Percentiles rank a stretch among this genome's conserved stretches.
Conservation (phyloP, 805 yeast genomes). For the Hanseniaspora mollemarum region DNA sequence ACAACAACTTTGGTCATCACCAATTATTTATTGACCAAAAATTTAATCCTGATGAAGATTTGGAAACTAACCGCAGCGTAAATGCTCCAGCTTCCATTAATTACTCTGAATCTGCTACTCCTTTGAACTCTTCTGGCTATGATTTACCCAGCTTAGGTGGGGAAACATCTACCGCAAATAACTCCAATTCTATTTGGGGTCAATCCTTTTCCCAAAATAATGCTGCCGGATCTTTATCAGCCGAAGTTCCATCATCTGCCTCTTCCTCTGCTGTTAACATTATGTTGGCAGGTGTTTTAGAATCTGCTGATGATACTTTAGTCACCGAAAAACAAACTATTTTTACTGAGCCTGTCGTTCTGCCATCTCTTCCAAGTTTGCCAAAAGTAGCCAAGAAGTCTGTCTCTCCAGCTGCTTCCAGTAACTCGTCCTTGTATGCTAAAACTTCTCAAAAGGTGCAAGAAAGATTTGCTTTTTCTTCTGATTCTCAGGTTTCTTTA, state of each 20-base stretch:
- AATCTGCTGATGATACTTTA: not conserved
- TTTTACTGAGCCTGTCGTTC: slow-evolving; percentile 13
- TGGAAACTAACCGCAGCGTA: not conserved
- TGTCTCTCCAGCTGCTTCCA: slow-evolving; percentile 19
- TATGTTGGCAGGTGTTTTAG: not conserved
- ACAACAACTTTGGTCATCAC: slow-evolving; percentile 11
- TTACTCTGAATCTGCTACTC: not conserved
- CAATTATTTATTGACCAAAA: slow-evolving; percentile 13
- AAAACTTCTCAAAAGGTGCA: slow-evolving; percentile 50
- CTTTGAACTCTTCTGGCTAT: not conserved
- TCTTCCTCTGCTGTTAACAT: slow-evolving; percentile 21
- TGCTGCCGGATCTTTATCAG: slow-evolving; percentile 18
- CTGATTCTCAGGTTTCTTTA: slow-evolving; percentile 54
- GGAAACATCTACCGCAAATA: not conserved
- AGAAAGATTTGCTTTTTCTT: slow-evolving; percentile 66
- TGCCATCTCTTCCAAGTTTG: slow-evolving; percentile 16
- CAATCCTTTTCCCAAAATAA: not conserved
- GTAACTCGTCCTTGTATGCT: slow-evolving; percentile 23
- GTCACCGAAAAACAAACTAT: not conserved
- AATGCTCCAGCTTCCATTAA: not conserved
- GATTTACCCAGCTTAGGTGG: slow-evolving; percentile 9
- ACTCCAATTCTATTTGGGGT: slow-evolving; percentile 10
- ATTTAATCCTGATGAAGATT: slow-evolving; percentile 15
- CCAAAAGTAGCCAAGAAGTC: slow-evolving; percentile 1
- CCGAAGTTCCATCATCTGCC: slow-evolving; percentile 19